Percentiles rank a stretch among this genome's conserved stretches.
Conservation (phyloP, 768 basidiomycete species). For the Lactifluus pinguis region DNA sequence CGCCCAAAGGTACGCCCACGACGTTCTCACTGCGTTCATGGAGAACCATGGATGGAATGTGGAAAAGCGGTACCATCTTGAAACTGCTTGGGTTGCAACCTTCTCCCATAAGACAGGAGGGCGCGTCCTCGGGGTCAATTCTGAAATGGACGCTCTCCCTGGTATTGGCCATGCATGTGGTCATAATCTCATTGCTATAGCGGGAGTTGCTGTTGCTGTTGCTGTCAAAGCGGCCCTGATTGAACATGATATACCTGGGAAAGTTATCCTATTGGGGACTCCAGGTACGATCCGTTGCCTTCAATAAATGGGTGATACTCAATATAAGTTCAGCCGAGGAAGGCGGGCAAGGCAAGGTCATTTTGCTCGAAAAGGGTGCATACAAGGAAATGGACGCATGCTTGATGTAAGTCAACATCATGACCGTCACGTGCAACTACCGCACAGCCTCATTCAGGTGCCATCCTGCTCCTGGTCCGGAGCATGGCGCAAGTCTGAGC, state of each 20-base stretch:
- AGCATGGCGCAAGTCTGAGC: conserved; percentile 55
- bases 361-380: conserved; percentile 58
- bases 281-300: conserved; percentile 41
- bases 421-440: neutral
- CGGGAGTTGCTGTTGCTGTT: conserved; percentile 63
- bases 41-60: conserved; percentile 56
- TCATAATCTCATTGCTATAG: conserved; percentile 74
- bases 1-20: conserved; percentile 55
- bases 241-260: conserved; percentile 54
- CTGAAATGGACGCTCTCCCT: conserved; percentile 47
- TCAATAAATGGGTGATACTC: neutral
- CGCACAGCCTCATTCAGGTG: conserved; percentile 39
- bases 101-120: conserved; percentile 59
- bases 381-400: conserved; percentile 74
- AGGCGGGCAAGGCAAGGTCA: conserved; percentile 64
- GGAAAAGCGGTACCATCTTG: conserved; percentile 47
- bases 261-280: conserved; percentile 65
- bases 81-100: conserved; percentile 69
- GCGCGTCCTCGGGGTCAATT: conserved; percentile 67
- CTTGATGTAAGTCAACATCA: conserved; percentile 44
- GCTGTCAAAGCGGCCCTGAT: conserved; percentile 58
- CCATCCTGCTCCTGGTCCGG: conserved; percentile 73
- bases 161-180: conserved; percentile 61
- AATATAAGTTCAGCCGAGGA: conserved; percentile 51
- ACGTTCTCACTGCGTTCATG: conserved; percentile 61